A percentile compares a stretch with the other conserved stretches of the same genome.
Conservation (phyloP, 1,284 basidiomycete species). For the Naganishia cerealis region DNA sequence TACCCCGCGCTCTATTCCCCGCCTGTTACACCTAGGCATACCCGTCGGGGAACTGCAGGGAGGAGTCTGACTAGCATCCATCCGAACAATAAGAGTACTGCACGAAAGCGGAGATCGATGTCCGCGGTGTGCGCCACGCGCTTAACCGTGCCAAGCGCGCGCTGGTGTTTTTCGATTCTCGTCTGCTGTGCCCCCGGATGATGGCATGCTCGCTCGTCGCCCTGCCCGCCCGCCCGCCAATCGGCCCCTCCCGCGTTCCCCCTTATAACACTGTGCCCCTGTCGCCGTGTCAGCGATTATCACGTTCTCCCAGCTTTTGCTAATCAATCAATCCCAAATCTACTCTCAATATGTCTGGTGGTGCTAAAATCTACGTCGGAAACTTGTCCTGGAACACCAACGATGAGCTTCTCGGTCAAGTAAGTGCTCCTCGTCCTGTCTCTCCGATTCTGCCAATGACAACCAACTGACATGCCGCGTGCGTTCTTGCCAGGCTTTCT, state of each 20-base stretch:
- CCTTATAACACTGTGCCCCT: not conserved
- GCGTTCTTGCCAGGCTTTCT: constrained; percentile 7
- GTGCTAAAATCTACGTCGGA: constrained; percentile 41
- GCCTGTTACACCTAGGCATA: too few relatives aligned
- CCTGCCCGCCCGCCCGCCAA: constrained; percentile 11
- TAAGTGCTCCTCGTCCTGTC: constrained; percentile 58
- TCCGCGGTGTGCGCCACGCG: not conserved
- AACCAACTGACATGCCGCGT: constrained; percentile 17
- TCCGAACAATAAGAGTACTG: too few relatives aligned
- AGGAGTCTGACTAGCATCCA: too few relatives aligned
- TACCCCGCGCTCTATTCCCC: too few relatives aligned
- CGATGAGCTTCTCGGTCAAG: constrained; percentile 79
- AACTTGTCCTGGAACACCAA: constrained; percentile 75
- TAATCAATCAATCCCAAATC: constrained; percentile 21
- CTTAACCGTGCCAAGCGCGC: constrained; percentile 1
- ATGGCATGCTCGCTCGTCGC: constrained; percentile 11
- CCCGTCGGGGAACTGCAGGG: too few relatives aligned
- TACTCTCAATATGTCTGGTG: constrained; percentile 32
- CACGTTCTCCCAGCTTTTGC: constrained; percentile 38
- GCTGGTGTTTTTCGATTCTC: constrained; percentile 7
- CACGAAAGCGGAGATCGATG: too few relatives aligned
- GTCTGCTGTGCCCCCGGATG: constrained; percentile 3
- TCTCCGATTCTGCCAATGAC: constrained; percentile 20
- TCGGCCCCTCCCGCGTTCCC: not conserved
- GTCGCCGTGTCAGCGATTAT: constrained; percentile 47